These are phyloP conservation scores for Dipodascopsis uninucleata DNA, from an alignment of 805 yeast genomes.

Conservation along the genomic window DNA sequence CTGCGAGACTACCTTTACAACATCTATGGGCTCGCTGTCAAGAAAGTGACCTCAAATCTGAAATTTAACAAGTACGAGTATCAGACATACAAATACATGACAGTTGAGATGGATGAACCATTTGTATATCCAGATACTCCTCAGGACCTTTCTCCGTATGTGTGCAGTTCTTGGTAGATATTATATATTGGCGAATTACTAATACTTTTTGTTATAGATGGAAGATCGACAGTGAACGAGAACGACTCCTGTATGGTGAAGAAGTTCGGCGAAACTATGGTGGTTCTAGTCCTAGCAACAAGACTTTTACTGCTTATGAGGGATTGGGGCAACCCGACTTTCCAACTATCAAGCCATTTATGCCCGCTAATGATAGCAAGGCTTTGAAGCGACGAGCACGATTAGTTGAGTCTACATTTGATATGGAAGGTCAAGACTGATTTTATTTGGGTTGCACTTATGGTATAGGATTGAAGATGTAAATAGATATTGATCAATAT, in stretches of 20 bases:
- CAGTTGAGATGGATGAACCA: slow-evolving; percentile 92
- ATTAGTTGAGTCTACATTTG: too few relatives aligned
- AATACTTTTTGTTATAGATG: slow-evolving; percentile 12
- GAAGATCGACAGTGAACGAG: slow-evolving; percentile 14
- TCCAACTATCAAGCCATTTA: slow-evolving; percentile 61
- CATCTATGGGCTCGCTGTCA: slow-evolving; percentile 83
- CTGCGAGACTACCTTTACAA: slow-evolving; percentile 89
- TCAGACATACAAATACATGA: slow-evolving; percentile 90
- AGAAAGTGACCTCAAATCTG: slow-evolving; percentile 64
- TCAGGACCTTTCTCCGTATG: slow-evolving; percentile 39
- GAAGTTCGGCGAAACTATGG: slow-evolving; percentile 31
- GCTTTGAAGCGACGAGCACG: slow-evolving; percentile 6
- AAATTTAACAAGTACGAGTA: slow-evolving; percentile 46
- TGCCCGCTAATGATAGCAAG: slow-evolving; percentile 44
- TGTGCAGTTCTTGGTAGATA: slow-evolving; percentile 27
- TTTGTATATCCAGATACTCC: slow-evolving; percentile 82
- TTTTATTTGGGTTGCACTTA: too few relatives aligned
- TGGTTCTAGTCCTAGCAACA: slow-evolving; percentile 17
- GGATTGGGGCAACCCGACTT: slow-evolving; percentile 63
- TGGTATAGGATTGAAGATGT: too few relatives aligned
- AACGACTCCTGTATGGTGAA: slow-evolving; percentile 16
- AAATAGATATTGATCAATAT: too few relatives aligned
- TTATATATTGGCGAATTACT: not conserved
- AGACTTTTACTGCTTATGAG: slow-evolving; percentile 15
- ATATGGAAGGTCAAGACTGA: too few relatives aligned